Base-by-base conservation (phyloP, 2,329 filamentous ascomycete species). In the Paecilomyces formosus region DNA sequence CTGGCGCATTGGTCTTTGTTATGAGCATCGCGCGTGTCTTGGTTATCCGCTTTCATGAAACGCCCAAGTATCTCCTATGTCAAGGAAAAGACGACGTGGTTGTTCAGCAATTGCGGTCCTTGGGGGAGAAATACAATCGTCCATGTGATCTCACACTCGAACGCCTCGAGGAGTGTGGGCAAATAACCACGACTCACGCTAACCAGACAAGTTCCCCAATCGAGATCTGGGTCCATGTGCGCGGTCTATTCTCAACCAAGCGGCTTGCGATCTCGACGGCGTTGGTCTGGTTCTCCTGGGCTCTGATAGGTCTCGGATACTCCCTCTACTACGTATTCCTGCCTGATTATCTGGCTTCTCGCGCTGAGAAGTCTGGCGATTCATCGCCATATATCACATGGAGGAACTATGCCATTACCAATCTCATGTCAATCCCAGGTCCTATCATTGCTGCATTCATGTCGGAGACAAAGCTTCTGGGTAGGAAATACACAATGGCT, bases 271-370 rank as follows among this genome's bases (percentile, higher is more conserved):
- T 85, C 1, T 87, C 83, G 0, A 91, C 87, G 0, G 61, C 74
- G 0, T 73, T 90, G 59, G 84, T 90, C 61, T 89, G 86, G 83
- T 67, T 88, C 5, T 86, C 83, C 0, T 91, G 88, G 88, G 79
- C 83, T 0, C 68, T 88, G 1, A 88, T 90, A 33, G 88, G 88
- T 6, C 79, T 91, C 0, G 87, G 86, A 0, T 91, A 90, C 64
- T 88, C 88, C 0, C 77, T 92, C 0, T 92, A 88, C 72, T 88
- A 89, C 63, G 87, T 90, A 56, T 92, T 91, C 70, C 74, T 91
- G 1, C 85, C 85, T 0, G 76, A 75, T 1, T 90, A 90, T 66
- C 79, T 91, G 13, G 71, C 72, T 7, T 80, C 79, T 39, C 82
- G 84, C 15, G 87, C 87, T 45, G 83, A 84, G 1, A 66, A 74